phyloP scores from a whole-genome alignment of 768 basidiomycete species.

The Boletellus ananiceps region DNA sequence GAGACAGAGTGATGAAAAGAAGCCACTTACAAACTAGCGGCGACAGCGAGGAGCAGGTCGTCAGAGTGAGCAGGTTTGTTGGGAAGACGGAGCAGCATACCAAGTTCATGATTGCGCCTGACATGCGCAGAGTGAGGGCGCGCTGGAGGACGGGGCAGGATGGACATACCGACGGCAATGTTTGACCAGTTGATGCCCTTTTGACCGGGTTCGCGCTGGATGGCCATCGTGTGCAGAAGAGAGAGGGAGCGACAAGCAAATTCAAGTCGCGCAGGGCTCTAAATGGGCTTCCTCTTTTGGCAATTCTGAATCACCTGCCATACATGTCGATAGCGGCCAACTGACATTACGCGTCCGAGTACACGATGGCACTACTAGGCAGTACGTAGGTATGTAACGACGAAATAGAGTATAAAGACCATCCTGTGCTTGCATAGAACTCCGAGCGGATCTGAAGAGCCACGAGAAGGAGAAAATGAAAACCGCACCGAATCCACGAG shows the following conservation, averaged over 20 bases:
- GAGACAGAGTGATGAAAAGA: not conserved
- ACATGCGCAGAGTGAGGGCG: conserved; percentile 16
- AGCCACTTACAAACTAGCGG: conserved; percentile 43
- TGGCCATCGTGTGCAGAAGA: conserved; percentile 53
- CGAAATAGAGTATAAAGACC: conserved; percentile 26
- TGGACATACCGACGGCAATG: conserved; percentile 81
- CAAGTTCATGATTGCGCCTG: conserved; percentile 99
- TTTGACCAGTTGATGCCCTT: conserved; percentile 93
- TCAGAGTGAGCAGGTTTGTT: conserved; percentile 9
- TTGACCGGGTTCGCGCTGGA: conserved; percentile 82
- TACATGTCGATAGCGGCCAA: not conserved
- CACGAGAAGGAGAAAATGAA: conserved; percentile 23
- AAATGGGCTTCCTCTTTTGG: conserved; percentile 12
- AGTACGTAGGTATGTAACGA: conserved; percentile 23
- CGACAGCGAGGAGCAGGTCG: not conserved
- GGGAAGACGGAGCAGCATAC: conserved; percentile 45
- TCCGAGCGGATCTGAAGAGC: conserved; percentile 16
- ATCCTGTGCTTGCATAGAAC: conserved; percentile 2
- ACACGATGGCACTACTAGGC: conserved; percentile 22
- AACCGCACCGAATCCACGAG: conserved; percentile 35
- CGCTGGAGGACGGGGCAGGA: conserved; percentile 5
- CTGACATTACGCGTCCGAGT: conserved; percentile 16
- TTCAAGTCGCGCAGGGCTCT: not conserved
- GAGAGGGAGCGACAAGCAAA: conserved; percentile 4
- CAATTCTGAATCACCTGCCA: conserved; percentile 1